Conservation (phyloP, 306 rosid genomes). For the Pterocarpus macrocarpus region DNA sequence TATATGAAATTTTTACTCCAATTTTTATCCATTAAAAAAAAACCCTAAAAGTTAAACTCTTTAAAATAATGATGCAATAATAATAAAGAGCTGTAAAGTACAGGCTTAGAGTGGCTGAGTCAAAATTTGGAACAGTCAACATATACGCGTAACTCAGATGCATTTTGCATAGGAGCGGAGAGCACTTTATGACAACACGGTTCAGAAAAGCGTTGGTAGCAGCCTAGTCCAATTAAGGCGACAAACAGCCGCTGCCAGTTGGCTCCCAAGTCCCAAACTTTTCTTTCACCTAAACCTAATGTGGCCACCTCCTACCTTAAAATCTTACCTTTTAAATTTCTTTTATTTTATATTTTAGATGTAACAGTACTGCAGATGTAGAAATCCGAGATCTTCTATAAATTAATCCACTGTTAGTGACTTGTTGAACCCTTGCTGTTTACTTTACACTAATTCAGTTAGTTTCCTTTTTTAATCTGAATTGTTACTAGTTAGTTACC, state of each 20-base stretch:
- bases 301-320: conserved; percentile 40
- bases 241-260: conserved; percentile 67
- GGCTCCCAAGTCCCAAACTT: conserved; percentile 43
- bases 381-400: not conserved
- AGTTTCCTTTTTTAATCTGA: too few relatives aligned
- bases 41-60: too few relatives aligned
- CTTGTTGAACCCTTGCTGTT: conserved; percentile 10
- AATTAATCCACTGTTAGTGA: conserved; percentile 1
- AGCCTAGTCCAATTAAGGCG: conserved; percentile 55
- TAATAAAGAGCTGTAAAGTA: conserved; percentile 20
- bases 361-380: not conserved
- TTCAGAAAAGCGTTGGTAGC: conserved; percentile 42
- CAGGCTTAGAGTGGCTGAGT: conserved; percentile 32
- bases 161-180: not conserved
- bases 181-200: conserved; percentile 41
- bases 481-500: not conserved
- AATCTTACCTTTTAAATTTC: conserved; percentile 8
- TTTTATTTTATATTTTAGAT: not conserved
- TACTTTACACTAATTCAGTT: not conserved
- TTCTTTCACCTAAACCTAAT: conserved; percentile 43
- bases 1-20: too few relatives aligned
- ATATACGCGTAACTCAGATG: conserved; percentile 35
- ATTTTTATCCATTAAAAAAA: too few relatives aligned
- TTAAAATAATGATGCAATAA: not conserved
- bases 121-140: conserved; percentile 52